phyloP scores from a whole-genome alignment of 345 rosid genomes.

The Heritiera littoralis region DNA sequence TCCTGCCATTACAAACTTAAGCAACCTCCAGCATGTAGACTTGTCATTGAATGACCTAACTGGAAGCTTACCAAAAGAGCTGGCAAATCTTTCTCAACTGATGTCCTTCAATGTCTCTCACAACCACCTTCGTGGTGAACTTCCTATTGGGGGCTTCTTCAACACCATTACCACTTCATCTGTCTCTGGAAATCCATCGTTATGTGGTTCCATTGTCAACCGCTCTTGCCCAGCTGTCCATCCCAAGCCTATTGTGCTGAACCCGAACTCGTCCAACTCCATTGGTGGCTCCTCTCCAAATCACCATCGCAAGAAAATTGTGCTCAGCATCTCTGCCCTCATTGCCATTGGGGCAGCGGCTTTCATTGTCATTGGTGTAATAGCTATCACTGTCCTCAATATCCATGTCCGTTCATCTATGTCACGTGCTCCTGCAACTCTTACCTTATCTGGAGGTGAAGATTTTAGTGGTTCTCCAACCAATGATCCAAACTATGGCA shows the following conservation, averaged over 20 bases:
- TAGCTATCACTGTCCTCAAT: constrained; percentile 79
- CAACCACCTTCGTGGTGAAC: constrained; percentile 78
- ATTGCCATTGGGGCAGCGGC: constrained; percentile 96
- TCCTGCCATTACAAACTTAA: constrained; percentile 56
- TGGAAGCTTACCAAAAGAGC: constrained; percentile 77
- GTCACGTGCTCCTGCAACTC: constrained; percentile 54
- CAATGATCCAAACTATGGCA: constrained; percentile 83
- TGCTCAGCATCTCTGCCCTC: constrained; percentile 86
- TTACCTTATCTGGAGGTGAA: constrained; percentile 65
- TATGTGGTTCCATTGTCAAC: constrained; percentile 84
- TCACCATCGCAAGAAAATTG: constrained; percentile 57
- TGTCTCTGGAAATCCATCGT: constrained; percentile 69
- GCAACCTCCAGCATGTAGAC: constrained; percentile 66
- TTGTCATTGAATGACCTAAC: constrained; percentile 67
- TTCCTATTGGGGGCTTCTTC: constrained; percentile 90
- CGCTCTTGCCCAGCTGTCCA: constrained; percentile 84
- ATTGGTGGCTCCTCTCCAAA: constrained; percentile 38
- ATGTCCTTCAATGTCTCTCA: constrained; percentile 72
- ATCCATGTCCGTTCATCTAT: constrained; percentile 67
- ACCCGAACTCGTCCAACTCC: constrained; percentile 78
- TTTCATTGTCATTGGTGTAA: constrained; percentile 80
- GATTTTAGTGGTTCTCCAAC: constrained; percentile 80
- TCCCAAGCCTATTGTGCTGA: constrained; percentile 94
- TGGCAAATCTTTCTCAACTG: constrained; percentile 71
- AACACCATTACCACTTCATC: constrained; percentile 79